phyloP scores from a whole-genome alignment of 2,329 filamentous ascomycete genomes.

The Colletotrichum costaricense region DNA sequence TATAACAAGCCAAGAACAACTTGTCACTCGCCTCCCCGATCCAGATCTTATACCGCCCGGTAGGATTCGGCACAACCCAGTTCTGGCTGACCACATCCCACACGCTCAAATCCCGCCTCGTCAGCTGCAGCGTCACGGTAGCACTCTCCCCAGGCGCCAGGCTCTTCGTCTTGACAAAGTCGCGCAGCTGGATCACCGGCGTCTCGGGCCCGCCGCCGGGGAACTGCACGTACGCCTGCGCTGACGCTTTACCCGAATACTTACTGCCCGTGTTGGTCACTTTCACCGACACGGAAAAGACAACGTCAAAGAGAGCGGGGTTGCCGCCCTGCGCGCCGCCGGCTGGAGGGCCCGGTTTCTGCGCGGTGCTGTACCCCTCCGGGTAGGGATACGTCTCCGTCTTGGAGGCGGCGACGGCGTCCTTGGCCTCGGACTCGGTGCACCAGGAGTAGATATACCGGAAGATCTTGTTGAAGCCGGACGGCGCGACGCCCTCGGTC shows the following conservation, averaged over 20 bases:
- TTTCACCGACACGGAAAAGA: constrained; percentile 54
- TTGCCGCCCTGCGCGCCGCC: constrained; percentile 79
- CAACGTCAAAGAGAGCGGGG: constrained; percentile 69
- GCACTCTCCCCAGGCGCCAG: constrained; percentile 64
- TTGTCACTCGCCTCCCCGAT: constrained; percentile 51
- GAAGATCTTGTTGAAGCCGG: constrained; percentile 67
- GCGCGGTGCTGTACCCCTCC: constrained; percentile 68
- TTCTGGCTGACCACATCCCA: constrained; percentile 77
- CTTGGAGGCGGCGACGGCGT: constrained; percentile 49
- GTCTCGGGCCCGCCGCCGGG: constrained; percentile 65
- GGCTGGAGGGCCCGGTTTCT: constrained; percentile 61
- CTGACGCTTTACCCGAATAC: constrained; percentile 56
- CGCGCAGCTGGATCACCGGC: constrained; percentile 74
- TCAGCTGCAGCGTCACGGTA: constrained; percentile 68
- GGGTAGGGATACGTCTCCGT: constrained; percentile 70
- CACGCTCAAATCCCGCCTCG: constrained; percentile 77
- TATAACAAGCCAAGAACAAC: constrained; percentile 36
- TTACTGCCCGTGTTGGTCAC: constrained; percentile 65
- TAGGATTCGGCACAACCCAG: constrained; percentile 65
- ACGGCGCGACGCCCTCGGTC: constrained; percentile 68
- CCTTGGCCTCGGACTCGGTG: constrained; percentile 49
- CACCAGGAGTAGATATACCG: constrained; percentile 81
- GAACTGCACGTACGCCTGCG: constrained; percentile 59
- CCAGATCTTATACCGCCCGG: constrained; percentile 53
- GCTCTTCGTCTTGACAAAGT: constrained; percentile 74